Evolutionary conservation across 169 alveolate species (phyloP), one percentile per base, ranked within the genome.

Genomic region (Plasmodium gaboni): DNA sequence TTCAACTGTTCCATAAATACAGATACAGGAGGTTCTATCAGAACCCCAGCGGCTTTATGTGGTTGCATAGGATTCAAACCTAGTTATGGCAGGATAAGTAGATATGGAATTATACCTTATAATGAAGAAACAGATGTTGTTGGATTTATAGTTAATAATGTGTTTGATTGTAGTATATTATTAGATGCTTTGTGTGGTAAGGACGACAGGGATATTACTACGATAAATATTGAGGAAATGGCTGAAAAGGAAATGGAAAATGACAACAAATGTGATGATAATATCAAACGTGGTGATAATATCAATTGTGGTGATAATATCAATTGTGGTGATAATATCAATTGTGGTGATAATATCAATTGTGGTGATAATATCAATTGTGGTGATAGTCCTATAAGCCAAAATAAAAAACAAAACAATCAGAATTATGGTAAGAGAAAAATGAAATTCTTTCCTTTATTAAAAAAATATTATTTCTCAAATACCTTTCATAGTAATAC

Each of bases 21-120:
- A 10, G 96, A 93, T 60, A 93, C 96, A 8, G 96, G 96, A 1
- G 96, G 96, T 38, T 93, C 96, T 2, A 72, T 86, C 42, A 59
- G 95, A 42, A 69, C 87, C 3, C 96, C 96, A 7, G 89, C 95
- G 3, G 93, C 94, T 3, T 69, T 72, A 63, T 88, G 94, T 61
- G 93, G 87, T 51, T 76, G 94, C 46, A 89, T 89, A 22, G 96
- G 96, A 15, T 73, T 89, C 65, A 88, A 94, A 22, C 96, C 96
- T 22, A 89, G 94, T 19, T 78, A 78, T 78, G 89, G 89, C n/a
- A 63, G 78, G 26, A 78, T 78, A 50, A 78, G 89, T 57, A 64
- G 89, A 48, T 78, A 78, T 65, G 89, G 89, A 15, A 65, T 78
- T 26, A 50, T 78, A 65, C 89, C 89, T 10, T 78, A 78, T 65